These are phyloP conservation scores for Leccinum barrowsii DNA, from an alignment of 768 basidiomycete genomes.

Conservation along the genomic window DNA sequence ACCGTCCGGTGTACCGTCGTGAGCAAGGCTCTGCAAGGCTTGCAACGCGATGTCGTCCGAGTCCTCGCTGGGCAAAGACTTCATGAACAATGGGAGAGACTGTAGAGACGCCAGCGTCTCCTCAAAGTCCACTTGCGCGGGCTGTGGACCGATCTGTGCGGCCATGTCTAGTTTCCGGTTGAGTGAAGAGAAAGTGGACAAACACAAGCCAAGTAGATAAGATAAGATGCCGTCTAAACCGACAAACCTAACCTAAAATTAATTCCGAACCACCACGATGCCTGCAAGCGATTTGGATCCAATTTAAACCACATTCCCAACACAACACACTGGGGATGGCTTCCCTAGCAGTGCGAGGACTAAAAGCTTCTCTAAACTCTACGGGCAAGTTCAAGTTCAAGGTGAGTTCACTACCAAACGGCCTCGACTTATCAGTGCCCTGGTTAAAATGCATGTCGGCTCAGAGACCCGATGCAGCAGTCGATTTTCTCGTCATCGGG, in stretches of 20 bases:
- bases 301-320: neutral
- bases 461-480: constrained; percentile 61
- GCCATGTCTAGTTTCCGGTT: constrained; percentile 12
- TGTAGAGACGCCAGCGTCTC: constrained; percentile 49
- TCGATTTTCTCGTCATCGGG: constrained; percentile 87
- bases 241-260: neutral
- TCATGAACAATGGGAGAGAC: constrained; percentile 89
- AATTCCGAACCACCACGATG: neutral
- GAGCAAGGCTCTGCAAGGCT: constrained; percentile 79
- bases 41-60: constrained; percentile 61
- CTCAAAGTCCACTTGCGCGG: constrained; percentile 20
- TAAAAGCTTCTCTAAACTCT: constrained; percentile 60
- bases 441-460: neutral
- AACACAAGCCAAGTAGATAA: constrained; percentile 8
- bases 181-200: neutral
- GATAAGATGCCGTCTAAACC: constrained; percentile 18
- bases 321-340: constrained; percentile 13
- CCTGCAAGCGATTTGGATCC: neutral
- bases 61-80: constrained; percentile 69
- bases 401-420: constrained; percentile 33
- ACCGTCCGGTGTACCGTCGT: constrained; percentile 96
- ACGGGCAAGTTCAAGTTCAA: constrained; percentile 58
- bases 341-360: constrained; percentile 41
- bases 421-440: neutral
- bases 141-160: constrained; percentile 25